Base-by-base conservation (phyloP, 331 rosid species). In the Stylosanthes scabra region DNA sequence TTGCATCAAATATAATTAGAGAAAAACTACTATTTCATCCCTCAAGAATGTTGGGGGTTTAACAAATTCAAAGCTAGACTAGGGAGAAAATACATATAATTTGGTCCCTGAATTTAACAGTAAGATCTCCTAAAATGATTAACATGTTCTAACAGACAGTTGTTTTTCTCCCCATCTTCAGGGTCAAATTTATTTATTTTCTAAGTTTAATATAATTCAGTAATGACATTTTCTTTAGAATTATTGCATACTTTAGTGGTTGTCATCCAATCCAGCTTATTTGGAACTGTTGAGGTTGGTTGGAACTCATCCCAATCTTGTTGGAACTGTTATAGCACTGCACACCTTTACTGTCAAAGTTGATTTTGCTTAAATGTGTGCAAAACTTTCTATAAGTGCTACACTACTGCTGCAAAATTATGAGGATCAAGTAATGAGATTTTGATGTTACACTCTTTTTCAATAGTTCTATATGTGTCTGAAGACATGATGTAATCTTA, bases 361-460 rank as follows among this genome's bases (percentile, higher is more conserved):
- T 51, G 46, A 11, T 60, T 60, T 7, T 11, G 49, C 31, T 71
- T 34, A 47, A 39, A 39, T 28, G 65, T 58, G 44, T 42, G 25
- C 6, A 12, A 10, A 10, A 4, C 2, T 27, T 56, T 10, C 16
- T 15, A 8, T 5, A 39, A 63, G 20, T 40, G 28, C 29, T 70
- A 59, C 34, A 16, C 16, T 20, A 7, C 46, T 3, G 34, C 7
- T n/a, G 37, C 55, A 7, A 52, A 51, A 52, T 51, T 42, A 45
- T 54, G 50, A 20, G 37, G 59, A 44, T 14, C 57, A 29, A 46
- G 55, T 5, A 14, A 49, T 65, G 10, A 59, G 3, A 45, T 25
- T 79, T 60, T 54, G 61, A 28, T 20, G 76, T 56, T 31, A 31
- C 13, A 45, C 63, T 54, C 27, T 20, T 31, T 11, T 73, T 28